phyloP scores from a whole-genome alignment of 176 grass and related monocot species.

The Oryza punctata region DNA sequence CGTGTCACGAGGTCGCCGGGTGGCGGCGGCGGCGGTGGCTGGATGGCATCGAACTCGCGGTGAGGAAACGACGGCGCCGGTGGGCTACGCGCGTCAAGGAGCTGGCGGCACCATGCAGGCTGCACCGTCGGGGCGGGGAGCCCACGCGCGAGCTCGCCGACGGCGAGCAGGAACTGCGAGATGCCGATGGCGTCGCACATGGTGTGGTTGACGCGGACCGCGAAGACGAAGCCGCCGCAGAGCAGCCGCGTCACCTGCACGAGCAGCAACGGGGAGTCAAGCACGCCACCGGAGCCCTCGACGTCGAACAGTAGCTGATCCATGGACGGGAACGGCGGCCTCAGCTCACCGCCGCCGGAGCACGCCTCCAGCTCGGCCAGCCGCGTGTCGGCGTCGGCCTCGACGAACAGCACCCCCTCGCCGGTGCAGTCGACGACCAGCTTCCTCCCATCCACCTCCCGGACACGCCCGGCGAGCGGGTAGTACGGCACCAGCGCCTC shows the following conservation, averaged over 20 bases:
- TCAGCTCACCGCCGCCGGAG: background rate
- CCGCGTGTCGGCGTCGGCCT: conserved; percentile 59
- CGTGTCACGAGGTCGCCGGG: conserved; percentile 1
- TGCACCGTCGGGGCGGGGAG: background rate
- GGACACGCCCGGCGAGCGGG: conserved; percentile 46
- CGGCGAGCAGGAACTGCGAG: conserved; percentile 45
- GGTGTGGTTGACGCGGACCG: conserved; percentile 45
- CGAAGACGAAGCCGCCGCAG: conserved; percentile 61
- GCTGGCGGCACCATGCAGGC: conserved; percentile 52
- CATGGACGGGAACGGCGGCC: conserved; percentile 44
- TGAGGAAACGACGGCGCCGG: conserved; percentile 39
- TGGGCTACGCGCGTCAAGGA: conserved; percentile 42
- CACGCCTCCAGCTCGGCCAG: conserved; percentile 28
- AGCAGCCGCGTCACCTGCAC: conserved; percentile 65
- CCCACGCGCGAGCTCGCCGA: conserved; percentile 40
- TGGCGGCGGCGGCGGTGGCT: background rate
- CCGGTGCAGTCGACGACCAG: conserved; percentile 59
- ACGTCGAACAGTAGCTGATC: conserved; percentile 46
- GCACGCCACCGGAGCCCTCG: background rate
- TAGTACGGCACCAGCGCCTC: conserved; percentile 58
- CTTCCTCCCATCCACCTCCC: conserved; percentile 41
- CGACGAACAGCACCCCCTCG: conserved; percentile 53
- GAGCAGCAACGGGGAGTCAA: conserved; percentile 40
- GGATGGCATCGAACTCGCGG: conserved; percentile 35
- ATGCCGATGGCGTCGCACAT: conserved; percentile 50